phyloP scores from a whole-genome alignment of 176 grass and related monocot genomes.

The Triticum dicoccoides region DNA sequence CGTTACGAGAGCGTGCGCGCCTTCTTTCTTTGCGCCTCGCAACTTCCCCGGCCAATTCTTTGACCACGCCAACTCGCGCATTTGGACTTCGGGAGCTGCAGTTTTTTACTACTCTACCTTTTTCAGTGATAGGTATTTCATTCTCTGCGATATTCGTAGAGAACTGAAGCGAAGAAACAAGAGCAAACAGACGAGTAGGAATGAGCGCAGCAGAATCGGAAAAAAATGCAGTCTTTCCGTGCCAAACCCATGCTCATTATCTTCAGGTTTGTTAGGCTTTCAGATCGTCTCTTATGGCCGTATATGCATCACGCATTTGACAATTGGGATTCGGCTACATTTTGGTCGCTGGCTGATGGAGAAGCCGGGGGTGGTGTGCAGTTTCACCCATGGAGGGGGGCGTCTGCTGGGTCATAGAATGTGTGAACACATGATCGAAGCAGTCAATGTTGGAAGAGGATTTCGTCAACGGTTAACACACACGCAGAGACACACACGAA shows the following conservation, averaged over 20 bases:
- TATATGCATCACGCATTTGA: constrained; percentile 18
- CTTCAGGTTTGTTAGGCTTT: not conserved
- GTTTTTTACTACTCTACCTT: not conserved
- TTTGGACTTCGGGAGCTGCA: not conserved
- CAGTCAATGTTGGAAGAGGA: constrained; percentile 26
- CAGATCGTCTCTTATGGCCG: not conserved
- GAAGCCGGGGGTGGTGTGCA: not conserved
- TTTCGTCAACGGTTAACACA: constrained; percentile 35
- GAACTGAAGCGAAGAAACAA: not conserved
- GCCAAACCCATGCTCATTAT: not conserved
- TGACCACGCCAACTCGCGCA: constrained; percentile 17
- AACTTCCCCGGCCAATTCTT: not conserved
- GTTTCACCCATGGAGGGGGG: constrained; percentile 2
- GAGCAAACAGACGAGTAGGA: not conserved
- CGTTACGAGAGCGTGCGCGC: not conserved
- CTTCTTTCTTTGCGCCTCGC: constrained; percentile 6
- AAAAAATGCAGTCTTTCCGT: not conserved
- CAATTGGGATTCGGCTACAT: not conserved
- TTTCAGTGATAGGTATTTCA: not conserved
- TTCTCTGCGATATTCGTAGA: not conserved
- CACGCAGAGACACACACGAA: not conserved
- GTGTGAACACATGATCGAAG: constrained; percentile 45
- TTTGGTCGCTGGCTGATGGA: constrained; percentile 7
- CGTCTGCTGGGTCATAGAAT: constrained; percentile 4
- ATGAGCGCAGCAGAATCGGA: not conserved